phyloP scores from a whole-genome alignment of 2,329 filamentous ascomycete species.

The Colletotrichum liaoningense region DNA sequence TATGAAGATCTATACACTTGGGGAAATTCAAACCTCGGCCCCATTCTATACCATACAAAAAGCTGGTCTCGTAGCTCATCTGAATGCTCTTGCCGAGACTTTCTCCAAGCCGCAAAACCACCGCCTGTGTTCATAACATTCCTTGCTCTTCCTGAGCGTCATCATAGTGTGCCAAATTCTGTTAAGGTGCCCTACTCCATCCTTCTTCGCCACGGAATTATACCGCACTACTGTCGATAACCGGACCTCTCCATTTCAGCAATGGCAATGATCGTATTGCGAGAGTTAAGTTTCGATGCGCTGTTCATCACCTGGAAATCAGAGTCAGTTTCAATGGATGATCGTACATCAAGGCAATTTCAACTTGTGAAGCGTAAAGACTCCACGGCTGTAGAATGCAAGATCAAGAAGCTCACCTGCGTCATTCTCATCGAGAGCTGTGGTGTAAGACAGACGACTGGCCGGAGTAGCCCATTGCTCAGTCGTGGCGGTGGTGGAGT shows the following conservation, averaged over 20 bases:
- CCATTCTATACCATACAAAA: constrained; percentile 32
- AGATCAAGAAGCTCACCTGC: background rate
- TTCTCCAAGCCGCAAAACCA: constrained; percentile 29
- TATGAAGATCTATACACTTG: constrained; percentile 26
- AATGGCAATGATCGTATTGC: background rate
- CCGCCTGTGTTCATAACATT: constrained; percentile 16
- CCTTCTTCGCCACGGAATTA: background rate
- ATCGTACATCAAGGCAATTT: background rate
- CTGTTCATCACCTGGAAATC: background rate
- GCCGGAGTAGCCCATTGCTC: constrained; percentile 31
- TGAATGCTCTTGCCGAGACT: constrained; percentile 8
- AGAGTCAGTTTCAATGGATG: background rate
- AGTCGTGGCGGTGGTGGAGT: constrained; percentile 23
- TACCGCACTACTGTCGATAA: background rate
- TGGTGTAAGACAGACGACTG: constrained; percentile 26
- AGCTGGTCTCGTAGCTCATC: constrained; percentile 9
- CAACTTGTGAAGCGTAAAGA: background rate
- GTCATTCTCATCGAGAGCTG: background rate
- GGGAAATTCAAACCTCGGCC: constrained; percentile 9
- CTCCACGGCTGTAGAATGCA: background rate
- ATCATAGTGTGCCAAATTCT: constrained; percentile 8
- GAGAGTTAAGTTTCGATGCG: background rate
- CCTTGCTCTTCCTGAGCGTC: background rate
- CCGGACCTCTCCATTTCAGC: background rate
- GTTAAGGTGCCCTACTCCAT: background rate